Percentiles rank a stretch among this genome's conserved stretches.
Evolutionary conservation across 192 early-diverging fungal species (phyloP).

Genomic region (Umbelopsis vinacea): DNA sequence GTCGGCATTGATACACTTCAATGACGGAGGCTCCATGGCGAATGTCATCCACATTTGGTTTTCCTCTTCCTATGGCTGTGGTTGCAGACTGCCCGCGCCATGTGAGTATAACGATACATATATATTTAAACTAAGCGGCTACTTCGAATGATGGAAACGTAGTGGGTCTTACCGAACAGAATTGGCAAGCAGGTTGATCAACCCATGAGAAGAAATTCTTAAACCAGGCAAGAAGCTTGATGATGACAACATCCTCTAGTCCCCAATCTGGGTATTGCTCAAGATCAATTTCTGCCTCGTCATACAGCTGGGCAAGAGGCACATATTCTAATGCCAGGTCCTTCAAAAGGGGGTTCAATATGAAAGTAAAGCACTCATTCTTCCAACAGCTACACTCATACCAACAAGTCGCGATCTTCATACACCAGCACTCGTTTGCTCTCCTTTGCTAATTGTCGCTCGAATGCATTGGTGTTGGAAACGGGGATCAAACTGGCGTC

Average conservation of each 20-base stretch:
- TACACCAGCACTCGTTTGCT: slow-evolving; percentile 25
- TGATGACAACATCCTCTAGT: slow-evolving; percentile 25
- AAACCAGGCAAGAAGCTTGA: slow-evolving; percentile 54
- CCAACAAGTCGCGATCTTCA: slow-evolving; percentile 40
- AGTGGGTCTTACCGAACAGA: slow-evolving; percentile 41
- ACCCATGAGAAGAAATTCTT: slow-evolving; percentile 60
- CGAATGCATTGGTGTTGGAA: background rate
- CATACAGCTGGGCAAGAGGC: slow-evolving; percentile 44
- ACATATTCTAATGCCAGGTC: slow-evolving; percentile 47
- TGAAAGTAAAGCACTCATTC: background rate
- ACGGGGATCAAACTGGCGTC: background rate
- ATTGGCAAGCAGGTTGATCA: slow-evolving; percentile 45
- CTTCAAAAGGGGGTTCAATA: slow-evolving; percentile 26
- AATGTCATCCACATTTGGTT: slow-evolving; percentile 46
- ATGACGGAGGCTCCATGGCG: slow-evolving; percentile 43
- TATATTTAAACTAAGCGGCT: background rate
- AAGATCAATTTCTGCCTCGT: slow-evolving; percentile 43
- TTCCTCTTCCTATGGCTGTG: background rate
- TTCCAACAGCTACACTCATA: slow-evolving; percentile 19
- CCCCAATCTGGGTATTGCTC: slow-evolving; percentile 33
- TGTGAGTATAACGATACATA: background rate
- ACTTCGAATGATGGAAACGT: background rate
- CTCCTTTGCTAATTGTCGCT: background rate
- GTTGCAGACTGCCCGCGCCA: slow-evolving; percentile 39
- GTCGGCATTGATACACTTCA: slow-evolving; percentile 46